Conservation (phyloP, 1,139 yeast species). For the Saccharomyces hybrid region DNA sequence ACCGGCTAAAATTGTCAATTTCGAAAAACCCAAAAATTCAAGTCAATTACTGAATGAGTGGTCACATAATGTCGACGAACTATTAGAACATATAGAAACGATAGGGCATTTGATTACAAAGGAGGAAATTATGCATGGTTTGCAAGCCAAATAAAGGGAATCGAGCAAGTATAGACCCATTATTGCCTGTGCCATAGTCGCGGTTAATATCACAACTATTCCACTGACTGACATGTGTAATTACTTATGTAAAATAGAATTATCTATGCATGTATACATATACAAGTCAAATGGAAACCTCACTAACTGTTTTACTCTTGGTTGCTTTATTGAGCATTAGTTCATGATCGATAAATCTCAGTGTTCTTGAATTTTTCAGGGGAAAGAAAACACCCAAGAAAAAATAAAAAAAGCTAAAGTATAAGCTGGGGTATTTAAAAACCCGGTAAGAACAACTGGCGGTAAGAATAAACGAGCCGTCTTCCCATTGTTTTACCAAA, state of each 20-base stretch:
- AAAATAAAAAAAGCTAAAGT: background rate
- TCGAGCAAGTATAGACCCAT: background rate
- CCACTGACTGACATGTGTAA: background rate
- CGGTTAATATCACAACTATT: background rate
- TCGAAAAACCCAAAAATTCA: slow-evolving; percentile 67
- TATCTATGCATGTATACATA: background rate
- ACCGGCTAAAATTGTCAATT: slow-evolving; percentile 80
- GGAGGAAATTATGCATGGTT: slow-evolving; percentile 89
- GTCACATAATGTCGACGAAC: slow-evolving; percentile 80
- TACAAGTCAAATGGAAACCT: background rate
- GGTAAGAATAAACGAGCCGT: too few relatives aligned
- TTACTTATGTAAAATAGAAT: background rate
- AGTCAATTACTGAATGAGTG: slow-evolving; percentile 89
- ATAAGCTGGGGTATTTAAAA: background rate
- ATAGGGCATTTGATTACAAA: slow-evolving; percentile 94
- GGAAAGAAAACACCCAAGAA: background rate
- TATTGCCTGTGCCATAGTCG: background rate
- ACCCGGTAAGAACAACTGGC: background rate
- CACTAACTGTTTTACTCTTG: background rate
- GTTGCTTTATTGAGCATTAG: background rate
- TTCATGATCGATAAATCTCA: background rate
- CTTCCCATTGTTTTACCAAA: too few relatives aligned
- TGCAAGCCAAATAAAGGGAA: slow-evolving; percentile 35
- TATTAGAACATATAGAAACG: slow-evolving; percentile 84
- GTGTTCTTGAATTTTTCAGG: background rate